Base-by-base conservation (phyloP, 1,284 basidiomycete genomes). In the Leccinum variabile region DNA sequence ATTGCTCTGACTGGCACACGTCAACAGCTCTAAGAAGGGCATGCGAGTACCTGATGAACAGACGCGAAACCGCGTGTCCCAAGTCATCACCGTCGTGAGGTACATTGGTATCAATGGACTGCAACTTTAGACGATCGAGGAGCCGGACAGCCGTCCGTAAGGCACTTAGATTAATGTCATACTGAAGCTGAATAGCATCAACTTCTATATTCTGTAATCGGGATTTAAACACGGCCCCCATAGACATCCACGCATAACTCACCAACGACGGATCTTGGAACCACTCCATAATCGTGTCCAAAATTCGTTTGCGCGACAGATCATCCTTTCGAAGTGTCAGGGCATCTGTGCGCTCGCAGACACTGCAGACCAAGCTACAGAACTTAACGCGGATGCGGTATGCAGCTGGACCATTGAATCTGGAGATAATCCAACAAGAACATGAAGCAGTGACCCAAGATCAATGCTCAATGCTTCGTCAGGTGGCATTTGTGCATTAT, bases 281-380 rank as follows among this genome's bases (percentile, higher is more conserved):
- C 94, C 94, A 95, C 59, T 91, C 86, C 70, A 89, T 80, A 54
- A 95, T 79, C 58, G 84, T 82, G 67, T 95, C 90, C 18, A 94
- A 78, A 22, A 94, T 82, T 46, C 81, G 81, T 70, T 91, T 89
- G n/a, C 91, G 83, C 8, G 85, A 79, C 63, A 78, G 75, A 63
- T 80, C 85, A 67, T 91, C 89, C 72, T 88, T 90, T 8, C 87
- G 86, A 62, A 91, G 75, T 1, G 82, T 81, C 28, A 91, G 75
- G 10, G 83, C 80, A 60, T 90, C 88, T 0, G 81, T 80, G 30
- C 87, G 85, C 49, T 82, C 80, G 69, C 89, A 87, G 5, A 90
- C 82, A 39, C 81, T 82, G 65, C 92, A 91, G 67, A 87, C 86
- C 53, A 95, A 81, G 46, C 80, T 76, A 69, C 91, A 94, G 70